A percentile compares a stretch with the other conserved stretches of the same genome.
These are phyloP conservation scores for Fusarium falciforme DNA, from an alignment of 2,329 filamentous ascomycete genomes.

Conservation along the genomic window DNA sequence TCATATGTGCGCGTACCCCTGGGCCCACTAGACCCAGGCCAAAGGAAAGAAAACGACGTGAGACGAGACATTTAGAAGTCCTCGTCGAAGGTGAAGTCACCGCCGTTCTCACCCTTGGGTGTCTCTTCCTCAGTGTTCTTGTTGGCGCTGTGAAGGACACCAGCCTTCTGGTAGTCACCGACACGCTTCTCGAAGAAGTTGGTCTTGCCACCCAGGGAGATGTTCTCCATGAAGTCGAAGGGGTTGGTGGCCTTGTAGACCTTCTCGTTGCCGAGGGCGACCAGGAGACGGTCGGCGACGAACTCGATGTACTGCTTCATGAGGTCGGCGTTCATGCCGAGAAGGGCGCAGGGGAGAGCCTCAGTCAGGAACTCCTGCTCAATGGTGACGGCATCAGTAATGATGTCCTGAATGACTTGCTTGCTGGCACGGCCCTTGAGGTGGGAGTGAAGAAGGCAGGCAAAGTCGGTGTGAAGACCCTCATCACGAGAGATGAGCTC, in stretches of 20 bases:
- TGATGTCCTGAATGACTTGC: constrained; percentile 85
- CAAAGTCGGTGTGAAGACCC: constrained; percentile 99
- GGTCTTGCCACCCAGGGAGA: constrained; percentile 98
- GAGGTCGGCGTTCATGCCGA: constrained; percentile 96
- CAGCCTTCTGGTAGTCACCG: constrained; percentile 98
- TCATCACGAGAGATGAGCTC: constrained; percentile 99
- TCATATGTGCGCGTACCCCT: constrained; percentile 21
- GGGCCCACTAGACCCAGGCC: background rate
- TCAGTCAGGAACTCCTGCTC: constrained; percentile 99
- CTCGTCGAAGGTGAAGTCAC: constrained; percentile 94
- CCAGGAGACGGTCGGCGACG: constrained; percentile 92
- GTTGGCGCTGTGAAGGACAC: constrained; percentile 89
- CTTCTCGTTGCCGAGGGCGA: constrained; percentile 94
- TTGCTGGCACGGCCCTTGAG: constrained; percentile 90
- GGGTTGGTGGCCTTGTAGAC: constrained; percentile 93
- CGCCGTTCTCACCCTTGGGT: constrained; percentile 68
- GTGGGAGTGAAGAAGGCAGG: constrained; percentile 97
- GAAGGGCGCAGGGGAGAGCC: constrained; percentile 89
- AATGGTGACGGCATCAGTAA: constrained; percentile 91
- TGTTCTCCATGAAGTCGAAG: constrained; percentile 99
- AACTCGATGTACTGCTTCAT: constrained; percentile 99
- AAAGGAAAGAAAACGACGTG: constrained; percentile 7
- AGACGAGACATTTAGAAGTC: constrained; percentile 79
- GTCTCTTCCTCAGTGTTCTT: constrained; percentile 72
- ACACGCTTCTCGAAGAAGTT: constrained; percentile 99